Conservation (phyloP, 352 stramenopile species). For the Phytophthora crassamura region DNA sequence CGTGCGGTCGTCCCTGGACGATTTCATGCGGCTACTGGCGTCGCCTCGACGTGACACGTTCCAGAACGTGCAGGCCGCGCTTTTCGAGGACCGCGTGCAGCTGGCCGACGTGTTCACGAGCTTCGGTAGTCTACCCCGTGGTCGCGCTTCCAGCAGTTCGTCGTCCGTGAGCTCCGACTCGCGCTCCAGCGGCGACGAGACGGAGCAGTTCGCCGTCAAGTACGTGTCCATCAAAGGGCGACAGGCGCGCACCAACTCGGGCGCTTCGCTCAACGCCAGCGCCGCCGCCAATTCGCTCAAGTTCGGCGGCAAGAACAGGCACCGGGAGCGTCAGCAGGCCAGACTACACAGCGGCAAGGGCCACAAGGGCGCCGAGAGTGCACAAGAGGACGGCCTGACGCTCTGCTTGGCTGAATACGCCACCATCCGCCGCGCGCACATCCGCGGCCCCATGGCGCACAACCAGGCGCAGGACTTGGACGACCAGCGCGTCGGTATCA, state of each 20-base stretch:
- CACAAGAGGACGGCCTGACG: slow-evolving; percentile 42
- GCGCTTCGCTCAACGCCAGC: slow-evolving; percentile 13
- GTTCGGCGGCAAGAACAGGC: slow-evolving; percentile 48
- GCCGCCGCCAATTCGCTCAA: slow-evolving; percentile 46
- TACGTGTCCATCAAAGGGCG: slow-evolving; percentile 58
- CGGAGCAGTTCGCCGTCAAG: slow-evolving; percentile 62
- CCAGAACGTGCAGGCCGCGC: slow-evolving; percentile 61
- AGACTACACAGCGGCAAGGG: slow-evolving; percentile 14
- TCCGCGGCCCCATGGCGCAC: slow-evolving; percentile 37
- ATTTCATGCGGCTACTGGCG: slow-evolving; percentile 71
- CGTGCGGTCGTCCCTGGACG: slow-evolving; percentile 63
- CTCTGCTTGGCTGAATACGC: slow-evolving; percentile 73
- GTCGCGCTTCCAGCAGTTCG: slow-evolving; percentile 15
- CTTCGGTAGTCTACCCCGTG: slow-evolving; percentile 42
- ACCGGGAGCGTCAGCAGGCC: slow-evolving; percentile 24
- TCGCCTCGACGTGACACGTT: slow-evolving; percentile 52
- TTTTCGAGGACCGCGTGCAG: slow-evolving; percentile 67
- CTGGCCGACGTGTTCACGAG: slow-evolving; percentile 69
- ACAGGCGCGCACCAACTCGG: slow-evolving; percentile 19
- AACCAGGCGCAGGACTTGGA: slow-evolving; percentile 42
- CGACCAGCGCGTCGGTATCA: slow-evolving; percentile 68
- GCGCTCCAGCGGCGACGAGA: slow-evolving; percentile 26
- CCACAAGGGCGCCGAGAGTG: slow-evolving; percentile 7
- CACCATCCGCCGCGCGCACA: slow-evolving; percentile 56
- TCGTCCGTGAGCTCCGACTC: slow-evolving; percentile 34